Conservation (phyloP, 306 rosid genomes). For the Quercus suber region DNA sequence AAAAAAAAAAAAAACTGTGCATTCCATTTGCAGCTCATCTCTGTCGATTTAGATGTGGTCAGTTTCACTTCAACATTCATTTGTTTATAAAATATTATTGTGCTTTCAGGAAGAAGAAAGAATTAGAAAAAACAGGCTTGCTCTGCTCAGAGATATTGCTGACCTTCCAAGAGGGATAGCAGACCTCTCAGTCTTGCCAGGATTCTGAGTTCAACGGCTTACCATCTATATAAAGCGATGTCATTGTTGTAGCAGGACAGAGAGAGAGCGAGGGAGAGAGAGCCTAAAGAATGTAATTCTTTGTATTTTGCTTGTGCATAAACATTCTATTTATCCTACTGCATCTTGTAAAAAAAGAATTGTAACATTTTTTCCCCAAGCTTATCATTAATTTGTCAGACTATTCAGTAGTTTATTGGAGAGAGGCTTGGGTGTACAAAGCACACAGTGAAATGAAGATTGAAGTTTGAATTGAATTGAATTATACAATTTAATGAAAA, state of each 20-base stretch:
- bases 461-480: neutral
- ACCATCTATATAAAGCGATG: too few species aligned
- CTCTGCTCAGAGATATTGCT: slow-evolving; percentile 73
- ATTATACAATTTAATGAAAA: neutral
- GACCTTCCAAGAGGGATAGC: slow-evolving; percentile 89
- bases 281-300: neutral
- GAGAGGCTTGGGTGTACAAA: neutral
- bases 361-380: neutral
- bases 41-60: neutral
- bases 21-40: neutral
- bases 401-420: too few species aligned
- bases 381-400: neutral
- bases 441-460: neutral
- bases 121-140: slow-evolving; percentile 73
- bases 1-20: neutral
- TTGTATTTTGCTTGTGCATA: slow-evolving; percentile 15
- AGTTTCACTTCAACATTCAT: neutral
- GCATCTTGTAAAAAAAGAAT: neutral
- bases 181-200: slow-evolving; percentile 76
- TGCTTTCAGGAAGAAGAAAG: slow-evolving; percentile 63
- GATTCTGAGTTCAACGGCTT: slow-evolving; percentile 48
- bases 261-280: neutral
- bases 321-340: neutral
- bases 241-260: neutral
- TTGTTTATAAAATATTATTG: neutral